Base-by-base conservation (phyloP, 768 basidiomycete species). In the Sistotremastrum niveocremeum region DNA sequence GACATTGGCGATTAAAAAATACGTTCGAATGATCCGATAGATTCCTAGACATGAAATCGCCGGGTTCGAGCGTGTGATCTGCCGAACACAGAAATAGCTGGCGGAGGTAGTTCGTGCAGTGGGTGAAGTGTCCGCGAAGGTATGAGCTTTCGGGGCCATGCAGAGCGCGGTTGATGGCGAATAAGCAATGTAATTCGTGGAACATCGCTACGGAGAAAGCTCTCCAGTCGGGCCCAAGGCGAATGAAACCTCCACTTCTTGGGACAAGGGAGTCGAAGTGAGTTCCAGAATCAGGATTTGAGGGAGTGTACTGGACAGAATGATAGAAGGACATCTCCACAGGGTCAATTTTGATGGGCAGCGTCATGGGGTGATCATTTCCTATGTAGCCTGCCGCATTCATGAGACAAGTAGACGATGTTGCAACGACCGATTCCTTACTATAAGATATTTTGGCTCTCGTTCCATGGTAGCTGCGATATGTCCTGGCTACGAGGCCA, bases 11-110 rank as follows among this genome's bases (percentile, higher is more conserved):
- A 2, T 20, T 20, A 2, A 20, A 20, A 62, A 57, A 56, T 69
- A 67, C 6, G 64, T 65, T 9, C 61, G 62, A 1, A 65, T 67
- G 5, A 54, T 49, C 45, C 67, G 57, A 31, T 66, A 68, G 66
- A 51, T 68, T 60, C 6, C 63, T 52, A 2, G 20, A 20, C 20
- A 20, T 20, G 42, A 68, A 68, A 46, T 67, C 68, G 31, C 49
- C 37, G 12, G 46, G 46, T 35, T 50, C 49, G 2, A 50, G 41
- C 5, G 49, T 50, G n/a, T 39, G 20, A 42, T 50, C 49, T 5
- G 49, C 47, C 5, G 9, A 39, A 33, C 49, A 50, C 41, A 50
- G 36, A 28, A 47, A 32, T 28, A 20, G 37, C 11, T 42, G 36
- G 3, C 49, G 38, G 9, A 50, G 40, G 41, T 50, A 50, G 37